Conservation (phyloP, 768 basidiomycete genomes). For the Tulasnella sp. region DNA sequence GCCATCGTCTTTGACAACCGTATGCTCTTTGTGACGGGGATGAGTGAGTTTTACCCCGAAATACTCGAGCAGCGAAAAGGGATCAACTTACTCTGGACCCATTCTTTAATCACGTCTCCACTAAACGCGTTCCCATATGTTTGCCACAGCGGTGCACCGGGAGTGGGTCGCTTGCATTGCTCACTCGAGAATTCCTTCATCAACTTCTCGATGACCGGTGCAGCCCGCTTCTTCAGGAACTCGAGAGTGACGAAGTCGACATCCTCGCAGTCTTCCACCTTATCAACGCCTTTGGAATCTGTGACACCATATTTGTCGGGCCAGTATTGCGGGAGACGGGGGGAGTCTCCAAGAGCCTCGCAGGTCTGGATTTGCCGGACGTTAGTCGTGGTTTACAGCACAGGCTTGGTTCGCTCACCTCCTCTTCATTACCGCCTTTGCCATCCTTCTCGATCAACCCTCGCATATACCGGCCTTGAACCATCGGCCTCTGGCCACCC, state of each 20-base stretch:
- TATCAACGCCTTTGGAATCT: background rate
- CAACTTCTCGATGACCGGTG: background rate
- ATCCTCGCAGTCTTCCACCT: background rate
- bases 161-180: background rate
- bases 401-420: background rate
- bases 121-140: background rate
- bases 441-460: background rate
- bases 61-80: background rate
- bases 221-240: background rate
- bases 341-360: background rate
- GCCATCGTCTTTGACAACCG: background rate
- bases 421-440: background rate
- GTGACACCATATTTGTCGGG: background rate
- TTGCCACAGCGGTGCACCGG: background rate
- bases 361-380: background rate
- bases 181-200: background rate
- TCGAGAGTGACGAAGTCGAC: constrained; percentile 10
- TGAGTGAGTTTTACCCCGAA: background rate
- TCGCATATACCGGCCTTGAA: background rate
- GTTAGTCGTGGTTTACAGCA: background rate
- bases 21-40: background rate
- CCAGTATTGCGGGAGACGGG: background rate
- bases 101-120: background rate
- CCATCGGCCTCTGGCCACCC: background rate
- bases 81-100: background rate